Base-by-base conservation (phyloP, 192 early-diverging fungal species). In the Funneliformis geosporum region DNA sequence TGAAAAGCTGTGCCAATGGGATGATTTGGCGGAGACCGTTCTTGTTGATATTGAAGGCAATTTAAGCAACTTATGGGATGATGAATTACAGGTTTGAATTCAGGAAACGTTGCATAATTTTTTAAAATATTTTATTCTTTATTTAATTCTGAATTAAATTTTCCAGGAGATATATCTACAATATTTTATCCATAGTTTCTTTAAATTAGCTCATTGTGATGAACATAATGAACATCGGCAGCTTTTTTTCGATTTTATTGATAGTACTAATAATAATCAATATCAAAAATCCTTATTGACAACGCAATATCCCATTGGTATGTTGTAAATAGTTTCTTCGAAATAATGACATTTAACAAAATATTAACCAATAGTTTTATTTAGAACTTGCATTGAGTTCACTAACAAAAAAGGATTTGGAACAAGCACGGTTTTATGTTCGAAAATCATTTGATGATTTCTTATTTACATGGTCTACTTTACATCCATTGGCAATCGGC, bases 1-100 rank as follows among this genome's bases (percentile, higher is more conserved):
- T 73, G 87, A 89, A 59, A 84, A 90, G 27, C 83, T 94, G 42
- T 88, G 86, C 6, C 79, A 89, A 59, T 94, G 92, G 91, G 89
- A 91, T 69, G 82, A 84, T 10, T 76, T 94, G 39, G 85, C 87
- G 5, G 72, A 82, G 8, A 84, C 82, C 79, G 84, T 91, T 55
- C 79, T 85, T 75, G 46, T 82, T n/a, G 88, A 89, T 61, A 64
- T 94, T 47, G 88, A 89, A 8, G 70, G 81, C 33, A 71, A 91
- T 73, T 70, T 86, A 23, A 70, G 80, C 0, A 76, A 80, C 5
- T 28, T 94, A 0, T 94, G 92, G 92, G 86, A 90, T 14, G 72
- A 80, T 12, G 85, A 87, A 10, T 84, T 80, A 33, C 80, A 84
- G 67, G 67, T 69, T 9, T 69, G 1, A 3, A 42, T 40, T n/a